These are phyloP conservation scores for Fusarium keratoplasticum DNA, from an alignment of 2,329 filamentous ascomycete genomes.

Conservation along the genomic window DNA sequence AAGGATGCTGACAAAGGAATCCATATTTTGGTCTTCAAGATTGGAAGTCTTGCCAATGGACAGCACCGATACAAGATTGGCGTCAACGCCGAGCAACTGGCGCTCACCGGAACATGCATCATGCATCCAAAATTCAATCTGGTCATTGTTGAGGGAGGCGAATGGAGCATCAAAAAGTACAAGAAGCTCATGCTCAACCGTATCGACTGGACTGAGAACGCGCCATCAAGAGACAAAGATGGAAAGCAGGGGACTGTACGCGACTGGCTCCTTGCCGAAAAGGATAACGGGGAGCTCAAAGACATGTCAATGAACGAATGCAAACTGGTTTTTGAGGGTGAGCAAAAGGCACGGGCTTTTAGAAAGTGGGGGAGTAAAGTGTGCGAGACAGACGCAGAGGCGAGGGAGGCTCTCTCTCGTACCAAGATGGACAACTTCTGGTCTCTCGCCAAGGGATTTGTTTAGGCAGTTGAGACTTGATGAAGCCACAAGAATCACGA, in stretches of 20 bases:
- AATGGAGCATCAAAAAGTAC: slow-evolving; percentile 84
- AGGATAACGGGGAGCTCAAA: slow-evolving; percentile 81
- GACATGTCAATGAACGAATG: slow-evolving; percentile 88
- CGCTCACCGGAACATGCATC: slow-evolving; percentile 89
- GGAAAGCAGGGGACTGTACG: slow-evolving; percentile 72
- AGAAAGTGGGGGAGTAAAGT: slow-evolving; percentile 89
- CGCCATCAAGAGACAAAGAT: slow-evolving; percentile 72
- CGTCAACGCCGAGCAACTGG: slow-evolving; percentile 90
- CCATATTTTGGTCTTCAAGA: slow-evolving; percentile 87
- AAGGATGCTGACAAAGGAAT: slow-evolving; percentile 90
- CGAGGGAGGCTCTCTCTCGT: slow-evolving; percentile 81
- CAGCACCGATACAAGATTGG: slow-evolving; percentile 94
- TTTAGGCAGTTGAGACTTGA: slow-evolving; percentile 10
- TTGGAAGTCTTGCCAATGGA: slow-evolving; percentile 89
- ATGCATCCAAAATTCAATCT: slow-evolving; percentile 91
- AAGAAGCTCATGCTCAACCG: slow-evolving; percentile 94
- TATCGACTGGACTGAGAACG: slow-evolving; percentile 95
- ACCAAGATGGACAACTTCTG: slow-evolving; percentile 97
- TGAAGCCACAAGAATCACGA: background rate
- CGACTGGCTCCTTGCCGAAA: slow-evolving; percentile 83
- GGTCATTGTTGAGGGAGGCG: slow-evolving; percentile 91
- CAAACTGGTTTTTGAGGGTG: slow-evolving; percentile 88
- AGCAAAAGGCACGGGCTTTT: slow-evolving; percentile 83
- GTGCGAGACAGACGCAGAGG: slow-evolving; percentile 93
- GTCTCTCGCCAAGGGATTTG: slow-evolving; percentile 80